Evolutionary conservation across 805 yeast species (phyloP).

Genomic region (Nakazawaea molendinolei): DNA sequence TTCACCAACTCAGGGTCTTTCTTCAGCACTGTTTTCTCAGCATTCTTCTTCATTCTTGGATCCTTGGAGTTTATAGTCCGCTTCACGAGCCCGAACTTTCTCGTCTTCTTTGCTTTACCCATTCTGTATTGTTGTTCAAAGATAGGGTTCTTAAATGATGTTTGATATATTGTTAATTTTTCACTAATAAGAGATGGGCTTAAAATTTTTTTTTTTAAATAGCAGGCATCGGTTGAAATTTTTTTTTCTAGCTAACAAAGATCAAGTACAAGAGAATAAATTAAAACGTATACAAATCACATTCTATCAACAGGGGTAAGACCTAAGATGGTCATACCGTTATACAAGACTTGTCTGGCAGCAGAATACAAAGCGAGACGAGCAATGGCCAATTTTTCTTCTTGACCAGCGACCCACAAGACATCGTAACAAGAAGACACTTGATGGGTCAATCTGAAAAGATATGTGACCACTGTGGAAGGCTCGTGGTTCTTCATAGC

Average conservation of each 20-base stretch:
- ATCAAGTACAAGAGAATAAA: neutral
- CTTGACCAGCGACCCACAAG: constrained; percentile 96
- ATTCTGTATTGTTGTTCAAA: constrained; percentile 29
- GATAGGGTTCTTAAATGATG: neutral
- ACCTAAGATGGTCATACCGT: constrained; percentile 87
- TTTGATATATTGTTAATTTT: neutral
- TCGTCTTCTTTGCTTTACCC: constrained; percentile 97
- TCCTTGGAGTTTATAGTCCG: constrained; percentile 74
- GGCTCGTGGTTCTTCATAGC: constrained; percentile 88
- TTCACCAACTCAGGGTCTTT: constrained; percentile 74
- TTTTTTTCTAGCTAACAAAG: neutral
- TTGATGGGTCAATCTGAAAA: constrained; percentile 86
- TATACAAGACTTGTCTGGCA: constrained; percentile 82
- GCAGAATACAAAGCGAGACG: constrained; percentile 87
- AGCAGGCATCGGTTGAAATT: too few relatives aligned
- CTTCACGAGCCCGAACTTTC: constrained; percentile 93
- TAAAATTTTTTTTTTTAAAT: too few relatives aligned
- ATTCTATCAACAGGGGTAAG: constrained; percentile 98
- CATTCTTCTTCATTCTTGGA: constrained; percentile 45
- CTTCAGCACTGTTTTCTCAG: constrained; percentile 29
- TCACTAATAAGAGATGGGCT: too few relatives aligned
- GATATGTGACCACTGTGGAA: constrained; percentile 86
- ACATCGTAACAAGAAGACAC: constrained; percentile 95
- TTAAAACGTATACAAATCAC: constrained; percentile 33
- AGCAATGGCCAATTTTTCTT: constrained; percentile 76